Conservation (phyloP, 202 grass and related monocot genomes). For the Hordeum pubiflorum region DNA sequence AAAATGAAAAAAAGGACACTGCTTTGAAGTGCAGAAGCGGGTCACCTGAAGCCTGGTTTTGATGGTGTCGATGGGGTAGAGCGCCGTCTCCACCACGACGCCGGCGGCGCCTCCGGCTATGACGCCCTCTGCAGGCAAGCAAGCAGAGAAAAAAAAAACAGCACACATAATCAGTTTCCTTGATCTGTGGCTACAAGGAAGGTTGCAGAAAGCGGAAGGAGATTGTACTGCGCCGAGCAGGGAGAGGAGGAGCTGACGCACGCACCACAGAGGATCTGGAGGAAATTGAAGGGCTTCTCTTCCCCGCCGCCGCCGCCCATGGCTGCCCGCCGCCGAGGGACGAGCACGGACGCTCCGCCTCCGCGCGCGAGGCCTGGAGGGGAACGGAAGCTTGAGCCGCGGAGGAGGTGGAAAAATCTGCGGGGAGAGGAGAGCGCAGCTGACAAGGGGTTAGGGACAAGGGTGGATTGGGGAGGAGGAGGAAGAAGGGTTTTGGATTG, state of each 20-base stretch:
- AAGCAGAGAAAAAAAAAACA: background rate
- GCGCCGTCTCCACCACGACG: conserved; percentile 69
- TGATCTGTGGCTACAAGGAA: background rate
- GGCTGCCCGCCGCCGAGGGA: background rate
- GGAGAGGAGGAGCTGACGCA: too few relatives aligned
- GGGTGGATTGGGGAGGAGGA: too few relatives aligned
- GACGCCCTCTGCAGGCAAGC: conserved; percentile 44
- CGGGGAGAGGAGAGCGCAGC: too few relatives aligned
- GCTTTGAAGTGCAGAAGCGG: background rate
- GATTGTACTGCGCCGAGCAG: background rate
- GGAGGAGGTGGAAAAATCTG: background rate
- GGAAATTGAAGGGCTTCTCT: conserved; percentile 47
- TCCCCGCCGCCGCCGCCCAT: conserved; percentile 1
- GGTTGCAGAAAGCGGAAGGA: background rate
- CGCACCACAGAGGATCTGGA: conserved; percentile 20
- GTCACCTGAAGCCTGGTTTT: conserved; percentile 81
- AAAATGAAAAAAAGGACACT: too few relatives aligned
- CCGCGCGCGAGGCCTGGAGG: background rate
- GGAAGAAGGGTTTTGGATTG: too few relatives aligned
- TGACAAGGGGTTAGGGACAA: too few relatives aligned
- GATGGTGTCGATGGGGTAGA: conserved; percentile 88
- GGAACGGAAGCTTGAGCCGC: background rate
- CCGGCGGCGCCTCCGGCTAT: conserved; percentile 83
- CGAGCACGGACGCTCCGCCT: too few relatives aligned
- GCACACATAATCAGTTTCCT: background rate